Evolutionary conservation across 2,329 filamentous ascomycete genomes (phyloP).

Genomic region (Colletotrichum sojae): DNA sequence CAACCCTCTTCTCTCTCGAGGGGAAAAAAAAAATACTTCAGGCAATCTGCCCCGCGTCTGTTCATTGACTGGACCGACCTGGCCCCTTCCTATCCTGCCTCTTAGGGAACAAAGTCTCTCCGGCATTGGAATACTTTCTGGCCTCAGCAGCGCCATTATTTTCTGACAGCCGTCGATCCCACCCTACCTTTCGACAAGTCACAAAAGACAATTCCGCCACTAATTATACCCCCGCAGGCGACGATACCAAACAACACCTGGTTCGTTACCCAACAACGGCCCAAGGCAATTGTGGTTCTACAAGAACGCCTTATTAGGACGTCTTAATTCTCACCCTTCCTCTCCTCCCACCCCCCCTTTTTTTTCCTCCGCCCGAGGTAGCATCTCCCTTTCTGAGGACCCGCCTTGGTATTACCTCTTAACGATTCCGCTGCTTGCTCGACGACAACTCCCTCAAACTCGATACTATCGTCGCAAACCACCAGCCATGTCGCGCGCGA

Average conservation of each 20-base stretch:
- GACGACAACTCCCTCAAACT: constrained; percentile 19
- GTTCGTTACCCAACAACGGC: constrained; percentile 30
- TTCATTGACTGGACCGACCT: constrained; percentile 41
- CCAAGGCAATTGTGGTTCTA: constrained; percentile 36
- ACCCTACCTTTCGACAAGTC: constrained; percentile 33
- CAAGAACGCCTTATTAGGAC: constrained; percentile 29
- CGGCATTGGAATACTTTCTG: constrained; percentile 16
- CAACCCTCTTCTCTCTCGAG: constrained; percentile 5
- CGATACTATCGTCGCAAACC: constrained; percentile 37
- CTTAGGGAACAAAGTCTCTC: constrained; percentile 19
- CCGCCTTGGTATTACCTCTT: constrained; percentile 25
- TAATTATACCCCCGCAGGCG: constrained; percentile 35
- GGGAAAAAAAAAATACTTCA: constrained; percentile 16
- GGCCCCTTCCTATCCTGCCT: constrained; percentile 4
- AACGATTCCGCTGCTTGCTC: constrained; percentile 20
- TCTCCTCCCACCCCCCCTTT: constrained; percentile 17
- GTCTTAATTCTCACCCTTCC: constrained; percentile 31
- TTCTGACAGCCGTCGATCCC: constrained; percentile 33
- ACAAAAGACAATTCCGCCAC: constrained; percentile 30
- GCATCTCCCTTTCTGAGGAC: constrained; percentile 30
- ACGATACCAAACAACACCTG: constrained; percentile 27
- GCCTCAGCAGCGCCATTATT: constrained; percentile 21
- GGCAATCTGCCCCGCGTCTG: constrained; percentile 23
- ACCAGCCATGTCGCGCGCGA: constrained; percentile 68
- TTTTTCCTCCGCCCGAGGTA: constrained; percentile 28